phyloP scores from a whole-genome alignment of 2,329 filamentous ascomycete genomes.

The Metarhizium album region DNA sequence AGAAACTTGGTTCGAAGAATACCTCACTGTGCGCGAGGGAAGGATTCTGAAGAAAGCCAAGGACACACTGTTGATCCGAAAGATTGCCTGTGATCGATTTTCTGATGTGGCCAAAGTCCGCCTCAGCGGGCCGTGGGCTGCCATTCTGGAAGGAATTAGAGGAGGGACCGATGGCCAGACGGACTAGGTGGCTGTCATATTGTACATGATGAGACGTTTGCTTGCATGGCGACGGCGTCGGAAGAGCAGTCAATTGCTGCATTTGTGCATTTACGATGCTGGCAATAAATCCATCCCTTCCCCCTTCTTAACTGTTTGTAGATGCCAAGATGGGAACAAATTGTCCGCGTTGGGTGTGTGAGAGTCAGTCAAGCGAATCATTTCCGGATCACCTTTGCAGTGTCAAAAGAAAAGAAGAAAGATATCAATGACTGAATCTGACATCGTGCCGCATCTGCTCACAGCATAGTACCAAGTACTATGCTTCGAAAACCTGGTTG shows the following conservation, averaged over 20 bases:
- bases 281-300: no score
- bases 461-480: no score
- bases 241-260: background rate
- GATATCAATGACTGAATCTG: no score
- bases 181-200: conserved; percentile 10
- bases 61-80: conserved; percentile 65
- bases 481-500: background rate
- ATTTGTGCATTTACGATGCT: background rate
- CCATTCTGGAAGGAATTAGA: conserved; percentile 41
- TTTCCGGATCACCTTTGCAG: no score
- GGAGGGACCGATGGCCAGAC: conserved; percentile 27
- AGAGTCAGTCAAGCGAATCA: no score
- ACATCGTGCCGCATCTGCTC: no score
- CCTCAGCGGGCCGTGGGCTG: conserved; percentile 35
- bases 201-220: background rate
- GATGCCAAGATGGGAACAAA: no score
- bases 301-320: no score
- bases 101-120: conserved; percentile 34
- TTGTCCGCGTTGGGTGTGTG: no score
- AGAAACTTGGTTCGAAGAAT: conserved; percentile 64
- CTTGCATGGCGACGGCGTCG: conserved; percentile 6
- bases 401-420: no score
- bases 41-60: conserved; percentile 53
- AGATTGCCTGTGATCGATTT: conserved; percentile 55
- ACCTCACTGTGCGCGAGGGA: conserved; percentile 53